These are phyloP conservation scores for Plenodomus lindquistii DNA, from an alignment of 2,329 filamentous ascomycete genomes.

Conservation along the genomic window DNA sequence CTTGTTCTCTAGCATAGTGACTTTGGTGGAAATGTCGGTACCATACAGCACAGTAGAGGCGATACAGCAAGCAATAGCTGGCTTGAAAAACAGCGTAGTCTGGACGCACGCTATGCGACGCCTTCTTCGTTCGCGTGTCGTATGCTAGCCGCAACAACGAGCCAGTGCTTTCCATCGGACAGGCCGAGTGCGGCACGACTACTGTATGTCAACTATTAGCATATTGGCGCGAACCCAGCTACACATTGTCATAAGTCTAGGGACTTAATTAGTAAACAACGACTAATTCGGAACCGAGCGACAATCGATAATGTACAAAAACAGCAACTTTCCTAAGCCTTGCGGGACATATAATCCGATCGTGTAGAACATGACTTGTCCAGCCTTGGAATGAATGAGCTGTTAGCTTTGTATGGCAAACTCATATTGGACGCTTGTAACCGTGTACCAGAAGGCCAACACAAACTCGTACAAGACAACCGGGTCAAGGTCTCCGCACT, in stretches of 20 bases:
- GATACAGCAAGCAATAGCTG: too few relatives aligned
- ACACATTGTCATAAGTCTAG: constrained; percentile 93
- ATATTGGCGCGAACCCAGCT: constrained; percentile 76
- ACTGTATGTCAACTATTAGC: constrained; percentile 93
- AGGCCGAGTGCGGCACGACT: constrained; percentile 97
- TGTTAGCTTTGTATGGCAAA: constrained; percentile 63
- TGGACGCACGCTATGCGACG: constrained; percentile 96
- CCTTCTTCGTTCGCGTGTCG: constrained; percentile 84
- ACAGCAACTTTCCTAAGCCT: constrained; percentile 59
- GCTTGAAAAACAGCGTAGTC: too few relatives aligned
- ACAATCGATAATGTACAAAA: constrained; percentile 69
- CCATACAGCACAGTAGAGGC: too few relatives aligned
- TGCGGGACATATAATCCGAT: constrained; percentile 14
- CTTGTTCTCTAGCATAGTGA: too few relatives aligned
- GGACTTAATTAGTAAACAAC: constrained; percentile 92
- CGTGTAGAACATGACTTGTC: constrained; percentile 12
- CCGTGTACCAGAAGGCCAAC: constrained; percentile 50
- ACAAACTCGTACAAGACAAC: constrained; percentile 48
- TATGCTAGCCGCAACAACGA: constrained; percentile 87
- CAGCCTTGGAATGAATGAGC: constrained; percentile 42
- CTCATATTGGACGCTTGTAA: constrained; percentile 52
- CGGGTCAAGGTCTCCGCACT: constrained; percentile 75
- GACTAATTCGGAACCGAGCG: constrained; percentile 84
- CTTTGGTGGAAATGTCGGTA: too few relatives aligned
- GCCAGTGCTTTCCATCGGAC: constrained; percentile 89